Evolutionary conservation across 2,329 filamentous ascomycete genomes (phyloP).

Genomic region (Juglanconis juglandina): DNA sequence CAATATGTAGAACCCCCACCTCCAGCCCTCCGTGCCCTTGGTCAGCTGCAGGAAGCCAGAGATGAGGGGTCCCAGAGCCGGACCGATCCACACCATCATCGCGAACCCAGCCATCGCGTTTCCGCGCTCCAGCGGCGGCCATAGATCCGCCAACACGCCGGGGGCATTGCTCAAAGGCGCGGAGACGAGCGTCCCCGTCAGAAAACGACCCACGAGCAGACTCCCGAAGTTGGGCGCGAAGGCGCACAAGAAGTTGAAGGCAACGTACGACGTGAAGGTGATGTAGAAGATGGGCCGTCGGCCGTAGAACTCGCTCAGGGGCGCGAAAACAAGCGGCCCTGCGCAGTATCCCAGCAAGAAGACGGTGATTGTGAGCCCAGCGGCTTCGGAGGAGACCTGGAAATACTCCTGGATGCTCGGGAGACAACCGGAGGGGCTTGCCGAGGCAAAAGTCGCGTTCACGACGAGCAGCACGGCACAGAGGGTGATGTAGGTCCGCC

Average conservation of each 20-base stretch:
- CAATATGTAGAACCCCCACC: conserved; percentile 50
- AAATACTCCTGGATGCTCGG: conserved; percentile 43
- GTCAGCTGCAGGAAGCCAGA: conserved; percentile 55
- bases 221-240: conserved; percentile 52
- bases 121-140: conserved; percentile 48
- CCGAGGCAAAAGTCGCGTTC: conserved; percentile 54
- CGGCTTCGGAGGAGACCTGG: conserved; percentile 42
- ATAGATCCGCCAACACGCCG: conserved; percentile 52
- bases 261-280: conserved; percentile 45
- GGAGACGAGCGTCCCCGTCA: conserved; percentile 54
- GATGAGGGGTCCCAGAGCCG: conserved; percentile 51
- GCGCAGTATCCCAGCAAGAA: conserved; percentile 57
- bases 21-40: conserved; percentile 40
- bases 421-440: conserved; percentile 34
- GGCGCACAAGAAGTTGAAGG: conserved; percentile 51
- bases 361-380: conserved; percentile 49
- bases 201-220: conserved; percentile 52
- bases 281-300: conserved; percentile 51
- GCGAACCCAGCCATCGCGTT: conserved; percentile 54
- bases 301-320: conserved; percentile 55
- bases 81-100: conserved; percentile 52
- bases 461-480: conserved; percentile 45
- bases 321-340: conserved; percentile 57
- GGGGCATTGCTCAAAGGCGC: conserved; percentile 46
- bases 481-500: conserved; percentile 41